These are phyloP conservation scores for Dothiorella sarmentorum DNA, from an alignment of 2,329 filamentous ascomycete species.

Conservation along the genomic window DNA sequence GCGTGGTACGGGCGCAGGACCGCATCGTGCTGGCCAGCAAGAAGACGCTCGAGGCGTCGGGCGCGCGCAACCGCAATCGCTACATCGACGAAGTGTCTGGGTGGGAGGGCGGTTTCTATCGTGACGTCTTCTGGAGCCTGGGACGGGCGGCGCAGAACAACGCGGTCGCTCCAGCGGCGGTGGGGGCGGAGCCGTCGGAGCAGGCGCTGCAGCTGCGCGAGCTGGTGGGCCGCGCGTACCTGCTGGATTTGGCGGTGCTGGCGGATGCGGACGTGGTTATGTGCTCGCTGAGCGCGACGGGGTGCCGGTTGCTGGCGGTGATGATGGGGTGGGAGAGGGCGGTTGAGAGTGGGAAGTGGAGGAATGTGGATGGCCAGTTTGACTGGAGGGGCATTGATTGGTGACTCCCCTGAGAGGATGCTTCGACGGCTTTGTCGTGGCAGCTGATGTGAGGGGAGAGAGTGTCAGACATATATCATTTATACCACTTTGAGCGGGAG, in stretches of 20 bases:
- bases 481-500: background rate
- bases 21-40: conserved; percentile 73
- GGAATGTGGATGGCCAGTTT: conserved; percentile 31
- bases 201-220: conserved; percentile 65
- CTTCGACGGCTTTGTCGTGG: background rate
- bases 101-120: conserved; percentile 87
- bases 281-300: conserved; percentile 67
- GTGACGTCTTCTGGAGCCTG: conserved; percentile 75
- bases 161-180: conserved; percentile 33
- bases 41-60: conserved; percentile 40
- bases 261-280: conserved; percentile 67
- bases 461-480: background rate
- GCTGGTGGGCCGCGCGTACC: conserved; percentile 74
- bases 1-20: conserved; percentile 62
- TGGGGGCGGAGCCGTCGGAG: conserved; percentile 36
- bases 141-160: conserved; percentile 47
- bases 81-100: conserved; percentile 75
- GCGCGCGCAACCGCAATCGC: conserved; percentile 45
- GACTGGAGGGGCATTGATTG: conserved; percentile 38
- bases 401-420: conserved; percentile 21
- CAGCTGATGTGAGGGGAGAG: background rate
- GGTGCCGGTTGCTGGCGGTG: conserved; percentile 71
- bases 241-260: conserved; percentile 75
- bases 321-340: conserved; percentile 77
- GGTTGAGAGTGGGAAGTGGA: conserved; percentile 23